Evolutionary conservation across 2,329 filamentous ascomycete genomes (phyloP), one percentile per base, ranked within the genome.

Genomic region (Fusarium liriodendri): DNA sequence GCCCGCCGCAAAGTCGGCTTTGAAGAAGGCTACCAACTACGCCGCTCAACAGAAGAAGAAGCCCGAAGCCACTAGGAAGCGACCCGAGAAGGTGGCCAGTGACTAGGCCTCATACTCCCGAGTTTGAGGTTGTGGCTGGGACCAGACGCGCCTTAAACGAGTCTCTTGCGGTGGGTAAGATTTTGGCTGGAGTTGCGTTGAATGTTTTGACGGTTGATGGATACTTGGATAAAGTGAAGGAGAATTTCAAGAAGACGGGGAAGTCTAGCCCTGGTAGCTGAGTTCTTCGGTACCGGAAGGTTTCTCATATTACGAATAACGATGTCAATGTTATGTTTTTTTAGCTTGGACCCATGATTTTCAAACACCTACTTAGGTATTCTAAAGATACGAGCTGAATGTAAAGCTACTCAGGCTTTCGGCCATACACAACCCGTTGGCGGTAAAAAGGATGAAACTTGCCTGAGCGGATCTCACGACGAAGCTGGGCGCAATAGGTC

Each of bases 401-500:
- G 20, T 9, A 45, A 22, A 22, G 22, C 22, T 22, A 22, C 14
- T 76, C 69, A 0, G 73, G 73, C 60, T 77, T 77, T 9, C 75
- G 60, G 1, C 64, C 76, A 14, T 76, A 82, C 0, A 81, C 79
- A 7, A 76, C 78, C 1, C 79, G 71, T 52, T 82, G 73, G 1
- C 76, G 74, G 59, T 81, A 81, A 61, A 76, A 80, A 2, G 78
- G 67, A 45, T 81, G 80, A 8, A 79, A 69, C 29, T 73, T 80
- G 2, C 74, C 74, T 1, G 76, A 76, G 4, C 79, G 73, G 5
- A 82, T 75, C 62, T 82, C 81, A 11, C 79, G 78, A 20, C 79
- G 79, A 13, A 84, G 77, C 29, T 82, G 78, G 3, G 79, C 81
- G 16, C 82, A 79, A 59, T 82, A 84, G 5, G 80, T 68, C 1